Percentiles rank a stretch among this genome's conserved stretches.
phyloP scores from a whole-genome alignment of 2,329 filamentous ascomycete species.

The Stagonosporopsis rhizophila region DNA sequence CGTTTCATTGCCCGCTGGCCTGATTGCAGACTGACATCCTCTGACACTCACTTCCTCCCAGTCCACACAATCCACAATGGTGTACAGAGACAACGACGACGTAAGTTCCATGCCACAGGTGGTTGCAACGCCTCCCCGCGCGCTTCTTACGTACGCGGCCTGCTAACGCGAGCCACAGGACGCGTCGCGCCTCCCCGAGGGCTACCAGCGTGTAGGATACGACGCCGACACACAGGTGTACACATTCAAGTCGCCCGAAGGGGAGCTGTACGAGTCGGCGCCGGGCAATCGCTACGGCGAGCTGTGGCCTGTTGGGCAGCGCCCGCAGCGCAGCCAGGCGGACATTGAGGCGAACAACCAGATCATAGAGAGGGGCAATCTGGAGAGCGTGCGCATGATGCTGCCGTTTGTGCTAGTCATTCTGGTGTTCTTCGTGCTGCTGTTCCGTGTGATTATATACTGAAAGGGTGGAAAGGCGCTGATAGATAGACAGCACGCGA shows the following conservation, averaged over 20 bases:
- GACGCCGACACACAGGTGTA: conserved; percentile 63
- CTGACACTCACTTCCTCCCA: background rate
- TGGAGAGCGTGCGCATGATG: conserved; percentile 60
- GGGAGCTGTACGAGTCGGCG: conserved; percentile 59
- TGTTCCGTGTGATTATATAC: conserved; percentile 38
- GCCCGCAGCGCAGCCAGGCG: conserved; percentile 17
- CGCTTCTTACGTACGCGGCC: background rate
- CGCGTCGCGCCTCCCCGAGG: conserved; percentile 61
- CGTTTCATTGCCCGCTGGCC: background rate
- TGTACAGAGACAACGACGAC: conserved; percentile 16
- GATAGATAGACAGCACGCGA: conserved; percentile 1
- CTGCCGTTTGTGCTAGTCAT: conserved; percentile 66
- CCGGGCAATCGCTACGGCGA: conserved; percentile 60
- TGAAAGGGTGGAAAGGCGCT: background rate
- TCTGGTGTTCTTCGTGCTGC: conserved; percentile 58
- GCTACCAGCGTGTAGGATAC: conserved; percentile 64
- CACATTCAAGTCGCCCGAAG: conserved; percentile 59
- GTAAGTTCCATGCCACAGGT: background rate
- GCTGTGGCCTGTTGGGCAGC: conserved; percentile 40
- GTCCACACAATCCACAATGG: conserved; percentile 5
- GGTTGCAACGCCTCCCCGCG: background rate
- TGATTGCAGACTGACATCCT: conserved; percentile 13
- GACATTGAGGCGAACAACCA: conserved; percentile 32
- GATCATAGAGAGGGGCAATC: conserved; percentile 29
- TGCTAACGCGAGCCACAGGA: conserved; percentile 46